phyloP scores from a whole-genome alignment of 371 early-diverging fungal species.

The Blakeslea trispora region DNA sequence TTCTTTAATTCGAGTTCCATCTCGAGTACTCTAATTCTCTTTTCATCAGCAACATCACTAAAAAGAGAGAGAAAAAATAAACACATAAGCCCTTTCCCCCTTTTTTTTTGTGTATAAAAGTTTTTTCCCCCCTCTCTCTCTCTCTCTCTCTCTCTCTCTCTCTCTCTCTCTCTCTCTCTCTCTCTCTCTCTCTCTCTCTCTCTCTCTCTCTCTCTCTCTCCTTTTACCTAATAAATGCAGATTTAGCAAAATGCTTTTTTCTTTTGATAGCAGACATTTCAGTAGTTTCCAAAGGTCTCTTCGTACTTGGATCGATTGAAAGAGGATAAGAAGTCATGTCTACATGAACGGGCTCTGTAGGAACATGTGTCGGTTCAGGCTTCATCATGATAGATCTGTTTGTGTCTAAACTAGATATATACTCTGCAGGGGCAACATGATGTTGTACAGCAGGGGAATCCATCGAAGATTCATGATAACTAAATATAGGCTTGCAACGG shows the following conservation, averaged over 20 bases:
- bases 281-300: neutral
- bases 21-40: constrained; percentile 22
- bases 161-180: neutral
- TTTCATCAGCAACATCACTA: constrained; percentile 15
- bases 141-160: neutral
- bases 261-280: neutral
- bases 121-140: no score
- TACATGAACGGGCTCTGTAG: constrained; percentile 3
- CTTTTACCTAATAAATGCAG: neutral
- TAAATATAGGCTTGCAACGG: constrained; percentile 32
- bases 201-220: neutral
- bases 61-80: no score
- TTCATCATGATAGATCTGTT: constrained; percentile 4
- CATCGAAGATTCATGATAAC: neutral
- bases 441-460: constrained; percentile 12
- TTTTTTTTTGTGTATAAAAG: no score
- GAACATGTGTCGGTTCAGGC: constrained; percentile 6
- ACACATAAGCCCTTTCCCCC: constrained; percentile 1
- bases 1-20: constrained; percentile 30
- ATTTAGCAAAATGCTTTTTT: neutral
- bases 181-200: neutral
- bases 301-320: no score
- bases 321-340: no score
- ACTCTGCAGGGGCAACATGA: constrained; percentile 9
- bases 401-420: neutral